Base-by-base conservation (phyloP, 2,329 filamentous ascomycete genomes). In the Venturia pyrina region DNA sequence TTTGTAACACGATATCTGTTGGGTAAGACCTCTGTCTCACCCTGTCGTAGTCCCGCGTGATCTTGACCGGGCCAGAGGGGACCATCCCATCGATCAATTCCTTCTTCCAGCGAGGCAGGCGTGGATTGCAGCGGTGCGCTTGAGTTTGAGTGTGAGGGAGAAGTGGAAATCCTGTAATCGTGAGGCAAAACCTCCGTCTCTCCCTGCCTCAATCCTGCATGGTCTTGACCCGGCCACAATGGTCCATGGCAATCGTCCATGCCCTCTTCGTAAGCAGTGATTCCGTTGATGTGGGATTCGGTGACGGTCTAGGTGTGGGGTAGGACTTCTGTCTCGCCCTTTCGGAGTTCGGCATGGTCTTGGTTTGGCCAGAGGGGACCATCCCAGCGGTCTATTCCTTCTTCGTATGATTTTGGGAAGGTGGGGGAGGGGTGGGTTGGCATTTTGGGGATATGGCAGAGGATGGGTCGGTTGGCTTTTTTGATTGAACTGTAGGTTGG, bases 181-280 rank as follows among this genome's bases (percentile, higher is more conserved):
- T 41, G 60, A n/a, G 40, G 41, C 15, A 46, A 43, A 41, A 41
- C 46, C 28, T 46, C 40, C 41, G 40, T 44, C 41, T 46, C 19
- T 62, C 60, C 46, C 34, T 62, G 24, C 41, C 60, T 32, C 28
- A 41, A 41, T 40, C 8, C 60, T 21, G 21, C 19, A 37, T 62
- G 60, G 34, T 44, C 60, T 44, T 62, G 60, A 46, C 60, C 60
- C 17, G 60, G 60, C 41, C 44, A 46, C 60, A 62, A 43, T 34
- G 60, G 63, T 13, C n/a, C 37, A n/a, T 46, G 17, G 7, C 46
- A 44, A 10, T 60, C 24, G 19, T 50, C 41, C 5, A 41, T 46
- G 24, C 53, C 46, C 4, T 34, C 28, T 59, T 32, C 28, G 17
- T 34, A 34, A 21, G 56, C 56, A 17, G 28, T 68, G 7, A 73